Evolutionary conservation across 495 filamentous ascomycete genomes (phyloP).

Genomic region (Hyaloscypha bicolor): DNA sequence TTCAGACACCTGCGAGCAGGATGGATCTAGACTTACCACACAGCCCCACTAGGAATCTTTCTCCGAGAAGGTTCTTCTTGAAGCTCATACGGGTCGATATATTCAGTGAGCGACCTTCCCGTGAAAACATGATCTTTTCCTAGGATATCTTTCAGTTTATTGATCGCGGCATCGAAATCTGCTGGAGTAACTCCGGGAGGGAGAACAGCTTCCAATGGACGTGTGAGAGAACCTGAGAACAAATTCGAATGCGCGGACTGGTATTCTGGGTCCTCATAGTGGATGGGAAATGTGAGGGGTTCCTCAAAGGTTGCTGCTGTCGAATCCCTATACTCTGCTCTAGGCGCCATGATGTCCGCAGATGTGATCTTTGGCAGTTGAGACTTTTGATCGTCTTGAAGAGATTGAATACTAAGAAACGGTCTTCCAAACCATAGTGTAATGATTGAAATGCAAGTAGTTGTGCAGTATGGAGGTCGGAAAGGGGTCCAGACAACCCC

Average conservation of each 20-base stretch:
- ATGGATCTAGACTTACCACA: constrained; percentile 34
- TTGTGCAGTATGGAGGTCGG: too few relatives aligned
- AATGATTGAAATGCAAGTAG: too few relatives aligned
- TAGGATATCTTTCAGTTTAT: constrained; percentile 36
- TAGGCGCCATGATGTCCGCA: too few relatives aligned
- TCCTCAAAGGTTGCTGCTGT: too few relatives aligned
- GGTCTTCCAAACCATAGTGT: too few relatives aligned
- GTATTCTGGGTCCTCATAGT: not conserved
- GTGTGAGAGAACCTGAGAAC: not conserved
- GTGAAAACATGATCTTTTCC: constrained; percentile 40
- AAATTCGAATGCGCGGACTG: not conserved
- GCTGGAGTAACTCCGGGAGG: constrained; percentile 44
- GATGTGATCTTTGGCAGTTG: too few relatives aligned
- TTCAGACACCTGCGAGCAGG: not conserved
- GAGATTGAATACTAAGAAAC: too few relatives aligned
- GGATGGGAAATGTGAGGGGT: not conserved
- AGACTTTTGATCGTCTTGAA: too few relatives aligned
- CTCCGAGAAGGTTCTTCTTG: constrained; percentile 30
- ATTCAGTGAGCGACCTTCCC: constrained; percentile 40
- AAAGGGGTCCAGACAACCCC: too few relatives aligned
- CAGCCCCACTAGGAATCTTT: constrained; percentile 46
- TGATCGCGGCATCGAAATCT: constrained; percentile 37
- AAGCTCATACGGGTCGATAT: constrained; percentile 50
- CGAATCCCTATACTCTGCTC: too few relatives aligned
- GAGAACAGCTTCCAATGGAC: constrained; percentile 30